These are phyloP conservation scores for Angophora floribunda DNA, from an alignment of 345 rosid species.

Conservation along the genomic window DNA sequence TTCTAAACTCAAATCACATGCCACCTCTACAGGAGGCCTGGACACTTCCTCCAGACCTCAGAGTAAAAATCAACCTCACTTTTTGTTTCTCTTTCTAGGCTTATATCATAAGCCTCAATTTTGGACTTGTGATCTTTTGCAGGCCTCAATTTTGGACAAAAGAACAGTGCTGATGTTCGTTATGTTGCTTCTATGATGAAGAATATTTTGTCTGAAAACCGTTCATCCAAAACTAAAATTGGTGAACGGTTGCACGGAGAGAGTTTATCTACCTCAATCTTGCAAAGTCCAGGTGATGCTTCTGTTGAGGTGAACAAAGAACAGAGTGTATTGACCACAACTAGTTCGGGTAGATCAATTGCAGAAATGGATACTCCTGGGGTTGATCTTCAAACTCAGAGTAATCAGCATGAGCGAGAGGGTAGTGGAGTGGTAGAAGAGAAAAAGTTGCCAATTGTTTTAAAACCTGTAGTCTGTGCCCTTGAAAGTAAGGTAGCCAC, in stretches of 20 bases:
- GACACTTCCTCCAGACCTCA: not conserved
- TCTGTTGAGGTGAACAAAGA: constrained; percentile 14
- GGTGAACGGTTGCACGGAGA: constrained; percentile 29
- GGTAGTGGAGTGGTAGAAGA: not conserved
- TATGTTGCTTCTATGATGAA: constrained; percentile 65
- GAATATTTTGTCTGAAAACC: constrained; percentile 50
- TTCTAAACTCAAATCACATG: not conserved
- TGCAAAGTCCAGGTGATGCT: constrained; percentile 8
- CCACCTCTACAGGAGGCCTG: not conserved
- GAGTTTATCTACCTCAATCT: constrained; percentile 9
- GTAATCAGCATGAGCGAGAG: constrained; percentile 1
- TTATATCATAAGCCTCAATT: not conserved
- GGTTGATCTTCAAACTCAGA: constrained; percentile 2
- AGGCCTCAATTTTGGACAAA: constrained; percentile 30
- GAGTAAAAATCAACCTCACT: not conserved
- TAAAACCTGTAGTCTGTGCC: not conserved
- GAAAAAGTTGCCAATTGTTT: not conserved
- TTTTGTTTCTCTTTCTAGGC: not conserved
- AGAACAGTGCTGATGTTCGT: constrained; percentile 31
- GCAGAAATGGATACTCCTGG: not conserved
- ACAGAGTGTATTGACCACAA: constrained; percentile 10
- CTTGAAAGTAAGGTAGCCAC: not conserved
- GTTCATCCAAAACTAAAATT: constrained; percentile 30
- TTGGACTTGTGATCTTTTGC: constrained; percentile 4
- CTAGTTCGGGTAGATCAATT: not conserved